phyloP scores from a whole-genome alignment of 495 filamentous ascomycete species.

The Penicillium argentinense region DNA sequence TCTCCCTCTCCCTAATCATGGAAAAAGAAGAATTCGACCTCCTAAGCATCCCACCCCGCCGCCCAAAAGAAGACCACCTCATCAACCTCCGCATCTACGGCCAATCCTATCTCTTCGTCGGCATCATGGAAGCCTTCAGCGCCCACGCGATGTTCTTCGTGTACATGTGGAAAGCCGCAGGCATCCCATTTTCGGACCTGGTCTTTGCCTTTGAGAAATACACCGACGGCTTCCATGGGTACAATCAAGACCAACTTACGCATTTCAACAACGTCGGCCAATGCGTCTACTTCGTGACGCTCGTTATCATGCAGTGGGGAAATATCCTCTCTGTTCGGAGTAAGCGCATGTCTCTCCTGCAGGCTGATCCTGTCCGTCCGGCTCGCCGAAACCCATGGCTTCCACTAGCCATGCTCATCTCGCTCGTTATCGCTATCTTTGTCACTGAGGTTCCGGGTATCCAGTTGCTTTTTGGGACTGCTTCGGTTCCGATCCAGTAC shows the following conservation, averaged over 20 bases:
- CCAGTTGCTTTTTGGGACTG: constrained; percentile 47
- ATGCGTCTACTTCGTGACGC: constrained; percentile 70
- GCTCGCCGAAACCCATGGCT: constrained; percentile 52
- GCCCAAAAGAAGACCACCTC: constrained; percentile 58
- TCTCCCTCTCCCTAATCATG: constrained; percentile 66
- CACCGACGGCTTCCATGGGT: constrained; percentile 49
- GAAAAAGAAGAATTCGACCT: constrained; percentile 71
- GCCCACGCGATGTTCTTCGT: constrained; percentile 54
- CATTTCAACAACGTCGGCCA: constrained; percentile 53
- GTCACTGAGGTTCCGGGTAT: constrained; percentile 52
- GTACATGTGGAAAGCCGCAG: constrained; percentile 46
- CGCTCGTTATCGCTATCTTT: constrained; percentile 50
- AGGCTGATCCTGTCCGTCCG: constrained; percentile 51
- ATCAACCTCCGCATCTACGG: constrained; percentile 51
- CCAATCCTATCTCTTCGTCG: constrained; percentile 53
- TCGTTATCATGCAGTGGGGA: constrained; percentile 59
- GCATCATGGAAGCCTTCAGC: constrained; percentile 47
- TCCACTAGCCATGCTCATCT: constrained; percentile 39
- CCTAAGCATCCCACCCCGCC: constrained; percentile 60
- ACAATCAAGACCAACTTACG: constrained; percentile 38
- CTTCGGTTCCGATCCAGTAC: constrained; percentile 48
- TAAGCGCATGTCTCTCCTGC: constrained; percentile 49
- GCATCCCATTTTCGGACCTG: constrained; percentile 43
- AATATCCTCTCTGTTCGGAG: constrained; percentile 51
- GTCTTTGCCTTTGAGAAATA: constrained; percentile 50